Evolutionary conservation across 176 grass and related monocot species (phyloP).

Genomic region (Saccharum spontaneum): DNA sequence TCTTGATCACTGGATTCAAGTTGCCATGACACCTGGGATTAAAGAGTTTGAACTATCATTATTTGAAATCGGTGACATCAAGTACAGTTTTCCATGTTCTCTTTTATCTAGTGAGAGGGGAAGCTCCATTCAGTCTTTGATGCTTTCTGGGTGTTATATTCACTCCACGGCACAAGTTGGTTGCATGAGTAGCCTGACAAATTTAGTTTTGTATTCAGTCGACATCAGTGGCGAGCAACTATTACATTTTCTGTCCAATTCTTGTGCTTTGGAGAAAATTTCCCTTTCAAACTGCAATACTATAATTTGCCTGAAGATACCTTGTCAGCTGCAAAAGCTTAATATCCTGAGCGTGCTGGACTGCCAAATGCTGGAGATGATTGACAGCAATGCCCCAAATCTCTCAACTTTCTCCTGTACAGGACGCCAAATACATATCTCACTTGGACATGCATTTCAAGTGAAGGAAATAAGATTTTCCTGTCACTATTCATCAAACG

Average conservation of each 20-base stretch:
- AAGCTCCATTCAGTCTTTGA: neutral
- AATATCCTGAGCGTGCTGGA: neutral
- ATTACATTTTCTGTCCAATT: constrained; percentile 3
- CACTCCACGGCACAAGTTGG: neutral
- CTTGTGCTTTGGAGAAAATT: neutral
- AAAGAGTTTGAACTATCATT: neutral
- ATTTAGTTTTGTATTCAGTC: neutral
- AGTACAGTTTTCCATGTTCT: neutral
- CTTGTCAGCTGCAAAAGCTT: neutral
- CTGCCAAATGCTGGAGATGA: neutral
- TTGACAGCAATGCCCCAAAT: constrained; percentile 1
- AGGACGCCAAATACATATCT: neutral
- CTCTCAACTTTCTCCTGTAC: neutral
- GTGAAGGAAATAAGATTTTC: neutral
- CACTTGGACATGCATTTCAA: neutral
- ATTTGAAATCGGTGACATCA: neutral
- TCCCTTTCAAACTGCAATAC: neutral
- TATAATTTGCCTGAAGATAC: constrained; percentile 10
- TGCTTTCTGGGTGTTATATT: neutral
- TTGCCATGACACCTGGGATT: constrained; percentile 1
- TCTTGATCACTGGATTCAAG: neutral
- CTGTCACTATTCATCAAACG: neutral
- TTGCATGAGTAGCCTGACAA: neutral
- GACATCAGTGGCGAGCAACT: neutral
- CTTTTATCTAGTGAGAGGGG: neutral